A percentile compares a stretch with the other conserved stretches of the same genome.
phyloP scores from a whole-genome alignment of 371 early-diverging fungal genomes.

The Dipsacomyces acuminosporus region DNA sequence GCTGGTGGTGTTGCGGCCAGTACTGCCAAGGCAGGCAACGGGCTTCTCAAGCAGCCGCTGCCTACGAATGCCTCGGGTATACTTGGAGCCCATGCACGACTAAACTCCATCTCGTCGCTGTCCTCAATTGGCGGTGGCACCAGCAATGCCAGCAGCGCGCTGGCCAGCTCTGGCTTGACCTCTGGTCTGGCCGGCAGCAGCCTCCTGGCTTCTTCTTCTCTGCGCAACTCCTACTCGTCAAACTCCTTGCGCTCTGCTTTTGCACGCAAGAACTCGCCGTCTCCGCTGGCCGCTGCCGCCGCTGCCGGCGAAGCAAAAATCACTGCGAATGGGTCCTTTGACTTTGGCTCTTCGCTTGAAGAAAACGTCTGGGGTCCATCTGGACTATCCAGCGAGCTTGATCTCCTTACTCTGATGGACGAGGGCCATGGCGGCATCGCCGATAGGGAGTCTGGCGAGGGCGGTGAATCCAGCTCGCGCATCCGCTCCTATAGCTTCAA shows the following conservation, averaged over 20 bases:
- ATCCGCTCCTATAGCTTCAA: conserved; percentile 46
- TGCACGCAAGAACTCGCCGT: conserved; percentile 35
- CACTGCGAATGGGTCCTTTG: conserved; percentile 5
- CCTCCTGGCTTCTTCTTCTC: conserved; percentile 36
- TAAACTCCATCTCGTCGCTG: conserved; percentile 27
- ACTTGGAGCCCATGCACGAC: conserved; percentile 35
- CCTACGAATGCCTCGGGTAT: conserved; percentile 32
- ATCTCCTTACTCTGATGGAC: conserved; percentile 16
- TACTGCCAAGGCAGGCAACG: neutral
- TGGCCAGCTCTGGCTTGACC: neutral
- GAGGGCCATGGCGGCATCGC: conserved; percentile 3
- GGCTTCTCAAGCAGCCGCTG: conserved; percentile 5
- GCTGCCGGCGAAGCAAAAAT: neutral
- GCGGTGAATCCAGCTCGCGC: conserved; percentile 20
- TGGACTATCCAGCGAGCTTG: conserved; percentile 37
- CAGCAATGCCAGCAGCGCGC: too few species aligned
- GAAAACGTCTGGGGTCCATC: conserved; percentile 45
- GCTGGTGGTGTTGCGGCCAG: neutral
- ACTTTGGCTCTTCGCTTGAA: conserved; percentile 15
- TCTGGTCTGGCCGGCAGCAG: conserved; percentile 2
- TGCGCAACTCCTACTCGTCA: conserved; percentile 47
- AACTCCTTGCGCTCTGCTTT: conserved; percentile 43
- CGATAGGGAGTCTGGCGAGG: conserved; percentile 6
- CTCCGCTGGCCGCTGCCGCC: conserved; percentile 3
- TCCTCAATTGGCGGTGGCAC: too few species aligned